A percentile compares a stretch with the other conserved stretches of the same genome.
These are phyloP conservation scores for Plantago lanceolata DNA, from an alignment of 305 asterid species.

Conservation along the genomic window DNA sequence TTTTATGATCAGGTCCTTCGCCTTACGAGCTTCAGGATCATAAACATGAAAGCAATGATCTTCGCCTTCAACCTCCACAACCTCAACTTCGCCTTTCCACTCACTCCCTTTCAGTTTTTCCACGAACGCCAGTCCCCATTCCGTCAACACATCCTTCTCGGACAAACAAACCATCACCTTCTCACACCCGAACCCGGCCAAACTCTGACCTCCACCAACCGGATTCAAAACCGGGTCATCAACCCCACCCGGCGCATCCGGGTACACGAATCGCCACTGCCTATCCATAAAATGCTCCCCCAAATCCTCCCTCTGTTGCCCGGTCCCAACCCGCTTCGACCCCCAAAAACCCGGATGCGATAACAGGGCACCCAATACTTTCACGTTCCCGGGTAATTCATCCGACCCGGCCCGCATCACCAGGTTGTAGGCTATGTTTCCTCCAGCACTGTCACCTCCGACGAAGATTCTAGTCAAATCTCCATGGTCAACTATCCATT, in stretches of 20 bases:
- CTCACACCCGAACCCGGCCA: slow-evolving; percentile 28
- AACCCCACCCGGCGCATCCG: slow-evolving; percentile 25
- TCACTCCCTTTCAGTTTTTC: slow-evolving; percentile 33
- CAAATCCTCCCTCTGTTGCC: slow-evolving; percentile 15
- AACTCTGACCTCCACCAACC: slow-evolving; percentile 33
- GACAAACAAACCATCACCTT: slow-evolving; percentile 27
- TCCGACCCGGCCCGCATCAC: slow-evolving; percentile 38
- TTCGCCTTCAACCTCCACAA: slow-evolving; percentile 34
- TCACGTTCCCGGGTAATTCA: slow-evolving; percentile 28
- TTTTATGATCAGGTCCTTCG: slow-evolving; percentile 21
- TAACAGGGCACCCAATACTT: slow-evolving; percentile 39
- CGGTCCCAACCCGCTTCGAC: slow-evolving; percentile 23
- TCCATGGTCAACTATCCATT: slow-evolving; percentile 36
- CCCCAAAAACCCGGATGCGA: slow-evolving; percentile 47
- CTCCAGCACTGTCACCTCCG: slow-evolving; percentile 44
- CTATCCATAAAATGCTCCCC: slow-evolving; percentile 14
- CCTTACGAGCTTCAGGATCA: slow-evolving; percentile 16
- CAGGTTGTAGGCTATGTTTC: slow-evolving; percentile 43
- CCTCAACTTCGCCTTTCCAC: slow-evolving; percentile 38
- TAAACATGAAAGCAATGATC: slow-evolving; percentile 29
- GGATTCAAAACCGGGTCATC: slow-evolving; percentile 37
- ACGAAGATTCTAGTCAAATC: slow-evolving; percentile 25
- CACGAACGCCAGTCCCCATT: slow-evolving; percentile 26
- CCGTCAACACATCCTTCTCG: slow-evolving; percentile 30
- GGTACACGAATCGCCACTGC: slow-evolving; percentile 28